Conservation (phyloP, 108 stramenopile genomes). For the Heterococcus sp. region DNA sequence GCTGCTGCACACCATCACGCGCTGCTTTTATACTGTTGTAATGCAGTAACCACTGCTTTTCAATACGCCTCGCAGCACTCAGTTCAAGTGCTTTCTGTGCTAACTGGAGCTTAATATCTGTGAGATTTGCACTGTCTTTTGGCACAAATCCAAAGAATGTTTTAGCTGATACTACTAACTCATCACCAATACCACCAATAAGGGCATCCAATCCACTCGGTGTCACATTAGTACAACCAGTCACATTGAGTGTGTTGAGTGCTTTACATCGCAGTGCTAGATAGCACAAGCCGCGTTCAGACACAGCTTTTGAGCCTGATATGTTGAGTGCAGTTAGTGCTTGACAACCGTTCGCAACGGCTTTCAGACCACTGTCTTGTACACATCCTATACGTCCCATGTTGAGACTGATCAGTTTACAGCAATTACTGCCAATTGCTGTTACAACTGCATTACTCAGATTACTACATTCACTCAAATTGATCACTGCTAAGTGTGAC, state of each 20-base stretch:
- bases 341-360: conserved; percentile 7
- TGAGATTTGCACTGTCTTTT: conserved; percentile 2
- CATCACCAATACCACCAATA: conserved; percentile 11
- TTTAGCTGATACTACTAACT: conserved; percentile 10
- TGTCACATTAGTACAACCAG: conserved; percentile 23
- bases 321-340: conserved; percentile 22
- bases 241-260: conserved; percentile 39
- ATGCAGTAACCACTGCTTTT: not conserved
- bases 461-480: conserved; percentile 9
- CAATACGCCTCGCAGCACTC: not conserved
- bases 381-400: conserved; percentile 18
- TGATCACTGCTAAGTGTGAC: conserved; percentile 25
- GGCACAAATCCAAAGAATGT: conserved; percentile 39
- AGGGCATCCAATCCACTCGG: conserved; percentile 14
- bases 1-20: too few relatives aligned
- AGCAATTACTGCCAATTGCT: conserved; percentile 12
- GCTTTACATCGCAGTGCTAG: conserved; percentile 17
- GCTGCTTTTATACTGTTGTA: too few relatives aligned
- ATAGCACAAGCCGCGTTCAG: conserved; percentile 24
- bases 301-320: conserved; percentile 3
- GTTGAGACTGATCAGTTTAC: conserved; percentile 14
- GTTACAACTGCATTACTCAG: not conserved
- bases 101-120: not conserved
- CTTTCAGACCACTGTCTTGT: conserved; percentile 15
- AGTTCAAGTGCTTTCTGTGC: not conserved